These are phyloP conservation scores for Adansonia grandidieri DNA, from an alignment of 441 rosid genomes.

Conservation along the genomic window DNA sequence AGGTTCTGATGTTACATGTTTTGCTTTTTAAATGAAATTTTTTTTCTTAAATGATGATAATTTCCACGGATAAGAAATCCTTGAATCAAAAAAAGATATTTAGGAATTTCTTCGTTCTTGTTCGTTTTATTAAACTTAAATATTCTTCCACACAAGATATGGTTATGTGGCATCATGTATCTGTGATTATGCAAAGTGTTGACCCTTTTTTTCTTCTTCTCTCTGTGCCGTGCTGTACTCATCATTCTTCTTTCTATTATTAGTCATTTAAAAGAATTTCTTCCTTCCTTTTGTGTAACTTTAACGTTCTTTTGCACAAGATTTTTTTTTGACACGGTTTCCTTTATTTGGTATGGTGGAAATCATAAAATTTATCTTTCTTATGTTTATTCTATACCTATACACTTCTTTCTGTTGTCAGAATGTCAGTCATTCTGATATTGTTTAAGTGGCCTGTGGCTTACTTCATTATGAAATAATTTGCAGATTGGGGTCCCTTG, in stretches of 20 bases:
- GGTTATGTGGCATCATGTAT: not conserved
- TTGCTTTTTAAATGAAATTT: not conserved
- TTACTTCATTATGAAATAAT: slow-evolving; percentile 25
- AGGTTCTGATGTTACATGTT: slow-evolving; percentile 51
- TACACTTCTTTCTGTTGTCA: slow-evolving; percentile 5
- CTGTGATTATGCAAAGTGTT: not conserved
- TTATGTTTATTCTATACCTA: not conserved
- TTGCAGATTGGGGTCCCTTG: slow-evolving; percentile 92
- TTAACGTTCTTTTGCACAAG: not conserved
- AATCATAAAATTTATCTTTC: not conserved
- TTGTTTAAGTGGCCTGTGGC: not conserved
- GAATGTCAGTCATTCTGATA: not conserved
- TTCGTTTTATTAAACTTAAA: not conserved
- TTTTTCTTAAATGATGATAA: slow-evolving; percentile 10
- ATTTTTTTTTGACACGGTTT: not conserved
- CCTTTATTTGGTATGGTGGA: not conserved
- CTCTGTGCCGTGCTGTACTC: not conserved
- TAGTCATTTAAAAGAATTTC: not conserved
- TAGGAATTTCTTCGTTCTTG: not conserved
- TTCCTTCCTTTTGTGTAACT: not conserved
- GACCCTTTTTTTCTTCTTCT: not conserved
- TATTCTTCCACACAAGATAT: not conserved
- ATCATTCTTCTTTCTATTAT: not conserved
- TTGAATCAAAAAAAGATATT: not conserved
- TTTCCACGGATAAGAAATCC: not conserved